phyloP scores from a whole-genome alignment of 2,329 filamentous ascomycete genomes.

The Cladosporium sp. region DNA sequence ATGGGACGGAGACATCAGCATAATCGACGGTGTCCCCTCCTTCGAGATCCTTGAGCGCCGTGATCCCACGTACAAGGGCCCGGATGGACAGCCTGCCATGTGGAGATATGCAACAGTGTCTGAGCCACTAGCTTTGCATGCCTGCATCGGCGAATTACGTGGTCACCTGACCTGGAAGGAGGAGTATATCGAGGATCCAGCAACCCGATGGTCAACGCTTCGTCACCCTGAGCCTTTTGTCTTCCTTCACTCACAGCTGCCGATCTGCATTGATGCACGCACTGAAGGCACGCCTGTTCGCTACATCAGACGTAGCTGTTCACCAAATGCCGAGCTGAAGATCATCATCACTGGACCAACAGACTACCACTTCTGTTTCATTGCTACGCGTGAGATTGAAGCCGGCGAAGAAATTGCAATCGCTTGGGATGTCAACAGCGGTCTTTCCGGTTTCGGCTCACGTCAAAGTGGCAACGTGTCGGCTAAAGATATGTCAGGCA shows the following conservation, averaged over 20 bases:
- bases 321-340: conserved; percentile 81
- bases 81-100: conserved; percentile 55
- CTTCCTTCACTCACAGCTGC: conserved; percentile 74
- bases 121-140: conserved; percentile 46
- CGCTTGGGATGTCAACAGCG: conserved; percentile 48
- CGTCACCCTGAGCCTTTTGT: conserved; percentile 51
- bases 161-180: conserved; percentile 45
- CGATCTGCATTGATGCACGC: conserved; percentile 88
- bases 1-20: conserved; percentile 52
- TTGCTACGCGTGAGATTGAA: conserved; percentile 76
- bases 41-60: conserved; percentile 52
- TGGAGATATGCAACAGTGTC: conserved; percentile 66
- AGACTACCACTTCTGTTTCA: conserved; percentile 89
- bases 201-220: conserved; percentile 45
- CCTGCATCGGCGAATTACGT: conserved; percentile 69
- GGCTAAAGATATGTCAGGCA: conserved; percentile 20
- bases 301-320: conserved; percentile 88
- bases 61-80: conserved; percentile 43
- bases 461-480: conserved; percentile 16
- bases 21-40: conserved; percentile 49
- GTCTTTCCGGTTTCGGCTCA: conserved; percentile 20
- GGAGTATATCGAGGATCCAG: conserved; percentile 43
- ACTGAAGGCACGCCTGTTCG: conserved; percentile 80
- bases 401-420: conserved; percentile 64
- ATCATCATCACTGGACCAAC: conserved; percentile 74